Percentiles rank a stretch among this genome's conserved stretches.
These are phyloP conservation scores for Chionographis japonica DNA, from an alignment of 106 monocot genomes.

Conservation along the genomic window DNA sequence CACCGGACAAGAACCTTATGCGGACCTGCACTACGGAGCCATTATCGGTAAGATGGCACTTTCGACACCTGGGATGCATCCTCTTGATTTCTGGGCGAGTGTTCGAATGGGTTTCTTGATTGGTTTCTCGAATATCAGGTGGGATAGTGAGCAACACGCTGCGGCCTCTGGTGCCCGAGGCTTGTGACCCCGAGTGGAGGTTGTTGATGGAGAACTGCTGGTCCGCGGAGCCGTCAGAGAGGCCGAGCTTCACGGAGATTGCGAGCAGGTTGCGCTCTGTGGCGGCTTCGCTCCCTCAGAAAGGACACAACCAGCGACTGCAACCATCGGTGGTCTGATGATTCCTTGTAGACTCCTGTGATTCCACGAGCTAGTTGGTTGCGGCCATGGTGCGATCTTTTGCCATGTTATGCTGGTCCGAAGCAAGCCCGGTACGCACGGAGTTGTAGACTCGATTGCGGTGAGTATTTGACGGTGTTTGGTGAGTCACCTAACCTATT, in stretches of 20 bases:
- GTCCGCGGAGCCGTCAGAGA: conserved; percentile 53
- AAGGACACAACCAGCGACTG: conserved; percentile 9
- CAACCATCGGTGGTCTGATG: no score
- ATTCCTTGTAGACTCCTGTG: no score
- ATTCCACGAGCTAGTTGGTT: no score
- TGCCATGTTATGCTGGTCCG: no score
- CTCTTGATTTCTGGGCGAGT: neutral
- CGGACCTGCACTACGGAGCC: conserved; percentile 70
- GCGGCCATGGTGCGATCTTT: no score
- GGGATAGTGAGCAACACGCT: conserved; percentile 69
- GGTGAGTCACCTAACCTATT: no score
- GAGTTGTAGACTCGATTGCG: no score
- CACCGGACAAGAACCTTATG: conserved; percentile 71
- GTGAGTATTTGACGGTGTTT: no score
- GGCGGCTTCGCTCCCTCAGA: conserved; percentile 33
- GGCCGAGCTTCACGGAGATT: conserved; percentile 67
- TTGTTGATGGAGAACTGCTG: conserved; percentile 68
- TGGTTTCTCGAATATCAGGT: conserved; percentile 17
- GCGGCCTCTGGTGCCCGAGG: conserved; percentile 52
- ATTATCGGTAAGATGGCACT: conserved; percentile 45
- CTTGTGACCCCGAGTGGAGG: conserved; percentile 59
- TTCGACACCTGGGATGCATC: neutral
- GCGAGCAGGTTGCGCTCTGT: conserved; percentile 38
- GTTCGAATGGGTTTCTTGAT: neutral
- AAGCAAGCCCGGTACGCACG: no score